Conservation (phyloP, 495 filamentous ascomycete genomes). For the Xylaria intraflava region DNA sequence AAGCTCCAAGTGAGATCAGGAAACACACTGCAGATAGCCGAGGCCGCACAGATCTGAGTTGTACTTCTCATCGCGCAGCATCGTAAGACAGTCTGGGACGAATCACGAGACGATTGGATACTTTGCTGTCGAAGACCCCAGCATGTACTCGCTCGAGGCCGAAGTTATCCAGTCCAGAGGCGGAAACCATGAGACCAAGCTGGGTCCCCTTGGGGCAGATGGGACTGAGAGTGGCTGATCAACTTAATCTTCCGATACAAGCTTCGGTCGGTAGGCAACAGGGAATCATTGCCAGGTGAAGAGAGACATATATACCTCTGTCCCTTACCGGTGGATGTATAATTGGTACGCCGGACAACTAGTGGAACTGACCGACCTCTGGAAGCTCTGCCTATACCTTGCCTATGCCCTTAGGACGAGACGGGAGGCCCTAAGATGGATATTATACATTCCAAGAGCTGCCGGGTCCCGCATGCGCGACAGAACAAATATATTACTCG, state of each 20-base stretch:
- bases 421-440: background rate
- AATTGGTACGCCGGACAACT: background rate
- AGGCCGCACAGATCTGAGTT: constrained; percentile 29
- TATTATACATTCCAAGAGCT: background rate
- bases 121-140: background rate
- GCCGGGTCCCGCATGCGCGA: background rate
- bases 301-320: constrained; percentile 1
- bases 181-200: background rate
- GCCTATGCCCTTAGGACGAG: no score
- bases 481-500: background rate
- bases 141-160: constrained; percentile 1
- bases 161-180: background rate
- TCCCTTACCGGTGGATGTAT: background rate
- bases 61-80: constrained; percentile 26
- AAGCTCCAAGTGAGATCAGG: constrained; percentile 29
- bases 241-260: constrained; percentile 8
- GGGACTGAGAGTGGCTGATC: background rate
- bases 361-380: background rate
- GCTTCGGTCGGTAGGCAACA: background rate
- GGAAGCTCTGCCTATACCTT: background rate
- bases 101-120: constrained; percentile 16
- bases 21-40: constrained; percentile 30
- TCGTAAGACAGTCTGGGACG: constrained; percentile 21
- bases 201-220: background rate
- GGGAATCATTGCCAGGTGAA: background rate